Percentiles rank a stretch among this genome's conserved stretches.
Conservation (phyloP, 352 stramenopile species). For the Phytophthora fragariaefolia region DNA sequence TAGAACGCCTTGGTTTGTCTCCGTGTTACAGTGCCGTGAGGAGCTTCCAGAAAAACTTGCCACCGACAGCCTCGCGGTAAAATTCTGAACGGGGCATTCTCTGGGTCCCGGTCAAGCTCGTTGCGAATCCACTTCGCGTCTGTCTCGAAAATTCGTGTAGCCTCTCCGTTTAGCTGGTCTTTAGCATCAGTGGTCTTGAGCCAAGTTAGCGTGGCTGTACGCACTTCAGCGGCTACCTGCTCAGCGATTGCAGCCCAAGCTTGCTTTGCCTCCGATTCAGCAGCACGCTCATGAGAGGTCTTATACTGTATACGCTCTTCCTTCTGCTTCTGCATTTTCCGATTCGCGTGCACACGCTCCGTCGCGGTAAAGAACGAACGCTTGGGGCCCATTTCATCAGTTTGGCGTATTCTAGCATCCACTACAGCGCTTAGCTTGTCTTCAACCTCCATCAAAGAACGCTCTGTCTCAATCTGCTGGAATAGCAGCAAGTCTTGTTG, state of each 20-base stretch:
- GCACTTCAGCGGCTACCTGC: slow-evolving; percentile 55
- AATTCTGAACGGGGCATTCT: slow-evolving; percentile 27
- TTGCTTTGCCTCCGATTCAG: slow-evolving; percentile 46
- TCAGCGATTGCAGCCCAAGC: slow-evolving; percentile 56
- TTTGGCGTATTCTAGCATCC: slow-evolving; percentile 27
- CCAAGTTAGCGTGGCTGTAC: slow-evolving; percentile 51
- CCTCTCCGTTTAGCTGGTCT: slow-evolving; percentile 40
- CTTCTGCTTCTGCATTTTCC: slow-evolving; percentile 61
- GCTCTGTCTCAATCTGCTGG: slow-evolving; percentile 38
- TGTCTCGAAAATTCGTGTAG: slow-evolving; percentile 60
- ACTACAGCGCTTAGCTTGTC: slow-evolving; percentile 48
- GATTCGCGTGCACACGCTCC: slow-evolving; percentile 43
- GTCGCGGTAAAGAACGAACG: slow-evolving; percentile 58
- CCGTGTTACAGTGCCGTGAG: slow-evolving; percentile 43
- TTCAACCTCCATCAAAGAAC: slow-evolving; percentile 50
- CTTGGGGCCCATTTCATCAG: slow-evolving; percentile 37
- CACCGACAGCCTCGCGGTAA: slow-evolving; percentile 53
- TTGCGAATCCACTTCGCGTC: slow-evolving; percentile 55
- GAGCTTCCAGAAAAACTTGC: slow-evolving; percentile 64
- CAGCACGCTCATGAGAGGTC: slow-evolving; percentile 29
- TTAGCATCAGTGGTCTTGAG: slow-evolving; percentile 39
- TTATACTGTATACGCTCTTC: slow-evolving; percentile 60
- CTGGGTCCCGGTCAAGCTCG: slow-evolving; percentile 47
- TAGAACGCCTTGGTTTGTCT: slow-evolving; percentile 74
- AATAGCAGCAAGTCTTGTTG: slow-evolving; percentile 45